Conservation (phyloP, 23 red algal species). For the Agarophyton chilense region DNA sequence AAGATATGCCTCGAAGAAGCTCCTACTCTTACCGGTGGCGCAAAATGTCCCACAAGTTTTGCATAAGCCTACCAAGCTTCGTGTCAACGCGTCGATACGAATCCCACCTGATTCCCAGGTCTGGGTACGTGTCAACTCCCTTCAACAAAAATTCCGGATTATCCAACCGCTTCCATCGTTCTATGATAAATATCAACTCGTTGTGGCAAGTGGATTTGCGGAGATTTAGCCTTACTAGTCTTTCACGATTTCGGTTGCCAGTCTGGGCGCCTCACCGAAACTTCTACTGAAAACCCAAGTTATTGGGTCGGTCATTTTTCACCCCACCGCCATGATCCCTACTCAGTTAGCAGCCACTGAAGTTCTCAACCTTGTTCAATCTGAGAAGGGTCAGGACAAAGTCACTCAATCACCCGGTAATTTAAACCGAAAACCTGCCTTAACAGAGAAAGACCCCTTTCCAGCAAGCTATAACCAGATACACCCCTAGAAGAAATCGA, state of each 20-base stretch:
- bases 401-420: too few species aligned
- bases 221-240: neutral
- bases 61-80: neutral
- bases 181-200: neutral
- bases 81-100: neutral
- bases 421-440: too few species aligned
- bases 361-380: too few species aligned
- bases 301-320: neutral
- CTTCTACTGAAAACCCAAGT: slow-evolving; percentile 7
- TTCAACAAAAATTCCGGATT: neutral
- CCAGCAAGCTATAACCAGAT: neutral
- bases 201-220: neutral
- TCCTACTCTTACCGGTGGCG: neutral
- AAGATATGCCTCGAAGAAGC: neutral
- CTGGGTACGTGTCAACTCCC: neutral
- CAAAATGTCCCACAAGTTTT: neutral
- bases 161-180: neutral
- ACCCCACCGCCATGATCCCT: neutral
- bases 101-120: neutral
- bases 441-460: neutral
- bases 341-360: neutral
- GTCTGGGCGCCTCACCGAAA: too few species aligned
- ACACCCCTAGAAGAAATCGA: neutral
- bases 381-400: too few species aligned
- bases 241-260: neutral